Evolutionary conservation across 495 filamentous ascomycete species (phyloP), one percentile per base, ranked within the genome.

Genomic region (Pyronema omphalodes): DNA sequence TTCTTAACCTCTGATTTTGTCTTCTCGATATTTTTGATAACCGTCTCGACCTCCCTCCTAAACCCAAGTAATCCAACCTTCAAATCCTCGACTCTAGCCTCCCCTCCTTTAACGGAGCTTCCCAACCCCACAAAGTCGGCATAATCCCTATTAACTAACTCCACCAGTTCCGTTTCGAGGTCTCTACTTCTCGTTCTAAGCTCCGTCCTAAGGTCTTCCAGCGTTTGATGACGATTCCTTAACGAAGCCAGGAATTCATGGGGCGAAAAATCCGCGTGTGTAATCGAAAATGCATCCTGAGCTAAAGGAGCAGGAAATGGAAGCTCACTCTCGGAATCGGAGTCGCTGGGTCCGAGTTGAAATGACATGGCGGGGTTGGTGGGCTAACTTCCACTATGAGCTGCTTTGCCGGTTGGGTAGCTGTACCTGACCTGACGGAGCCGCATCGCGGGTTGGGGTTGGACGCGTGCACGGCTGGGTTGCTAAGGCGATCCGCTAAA

Each of bases 71-170:
- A 66, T 7, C 86, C 88, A 1, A 99, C 84, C 33, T 86, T 76
- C 11, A 99, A 79, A 62, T 93, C 88, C 68, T 94, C 89, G 3
- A 93, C 79, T 65, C 80, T 86, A 64, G 93, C 88, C 59, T 93
- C 89, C 1, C 93, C 93, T 0, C 88, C 88, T 47, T 77, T 77
- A 39, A 99, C 69, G 62, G 85, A 82, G 33, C 74, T 78, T 0
- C 93, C 91, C 0, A 99, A 68, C 5, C 78, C 79, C 1, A 99
- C 66, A 59, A 96, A 96, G 58, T 89, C 85, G 40, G 82, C 78
- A 66, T 95, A 95, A 67, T 96, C 88, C 34, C 82, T 74, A 64
- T 96, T 96, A 56, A 99, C 88, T 1, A 96, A 76, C 66, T 94
- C 88, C 4, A 96, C 73, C 7, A 99, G 71, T 66, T 99, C 89